A percentile compares a stretch with the other conserved stretches of the same genome.
These are phyloP conservation scores for Artemisia argyi DNA, from an alignment of 129 eudicot species.

Conservation along the genomic window DNA sequence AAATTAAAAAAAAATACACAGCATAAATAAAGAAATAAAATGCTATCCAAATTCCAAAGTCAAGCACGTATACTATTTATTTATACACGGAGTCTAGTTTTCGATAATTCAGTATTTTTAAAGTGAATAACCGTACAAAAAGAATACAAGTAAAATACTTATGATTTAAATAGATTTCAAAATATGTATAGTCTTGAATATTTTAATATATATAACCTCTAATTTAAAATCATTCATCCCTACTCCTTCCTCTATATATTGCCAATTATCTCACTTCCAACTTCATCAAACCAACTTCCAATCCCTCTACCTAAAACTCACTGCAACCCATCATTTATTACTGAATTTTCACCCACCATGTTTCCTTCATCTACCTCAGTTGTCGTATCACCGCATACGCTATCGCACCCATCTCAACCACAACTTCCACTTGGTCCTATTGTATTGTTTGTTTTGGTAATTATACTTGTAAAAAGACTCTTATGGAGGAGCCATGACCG, in stretches of 20 bases:
- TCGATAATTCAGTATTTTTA: too few relatives aligned
- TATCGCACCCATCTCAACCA: background rate
- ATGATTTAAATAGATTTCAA: background rate
- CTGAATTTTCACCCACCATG: slow-evolving; percentile 15
- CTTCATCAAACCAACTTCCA: slow-evolving; percentile 28
- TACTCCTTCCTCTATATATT: slow-evolving; percentile 25
- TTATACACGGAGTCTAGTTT: too few relatives aligned
- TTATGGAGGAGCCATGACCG: slow-evolving; percentile 24
- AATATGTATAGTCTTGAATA: slow-evolving; percentile 4
- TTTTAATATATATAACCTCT: background rate
- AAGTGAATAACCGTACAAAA: too few relatives aligned
- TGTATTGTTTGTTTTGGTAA: slow-evolving; percentile 6
- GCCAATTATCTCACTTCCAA: slow-evolving; percentile 10
- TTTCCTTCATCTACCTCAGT: slow-evolving; percentile 1
- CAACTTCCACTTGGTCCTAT: slow-evolving; percentile 19
- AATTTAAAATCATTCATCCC: slow-evolving; percentile 11
- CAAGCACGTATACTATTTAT: too few relatives aligned
- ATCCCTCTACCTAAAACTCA: slow-evolving; percentile 12
- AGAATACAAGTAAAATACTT: too few relatives aligned
- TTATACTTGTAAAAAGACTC: slow-evolving; percentile 16
- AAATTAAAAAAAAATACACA: too few relatives aligned
- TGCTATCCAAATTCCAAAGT: too few relatives aligned
- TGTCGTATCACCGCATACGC: background rate
- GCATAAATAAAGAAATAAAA: too few relatives aligned
- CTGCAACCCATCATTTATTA: background rate